Evolutionary conservation across 768 basidiomycete species (phyloP), one percentile per base, ranked within the genome.

Genomic region (Boletellus ananiceps): DNA sequence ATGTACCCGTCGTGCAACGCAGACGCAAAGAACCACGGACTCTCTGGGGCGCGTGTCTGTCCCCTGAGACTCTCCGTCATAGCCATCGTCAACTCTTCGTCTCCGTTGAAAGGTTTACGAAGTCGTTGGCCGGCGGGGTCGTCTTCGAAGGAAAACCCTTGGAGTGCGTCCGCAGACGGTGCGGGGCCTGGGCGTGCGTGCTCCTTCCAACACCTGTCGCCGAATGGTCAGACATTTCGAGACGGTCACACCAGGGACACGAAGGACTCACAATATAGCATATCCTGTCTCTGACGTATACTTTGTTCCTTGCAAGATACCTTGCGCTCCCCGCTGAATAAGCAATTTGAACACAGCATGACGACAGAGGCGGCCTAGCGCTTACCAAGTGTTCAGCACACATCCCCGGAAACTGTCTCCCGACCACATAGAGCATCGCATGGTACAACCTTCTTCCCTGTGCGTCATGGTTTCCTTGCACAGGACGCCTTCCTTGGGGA

Each of bases 381-480:
- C 45, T 16, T 6, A 52, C 51, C 18, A 48, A 2, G 16, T 52
- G 37, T 31, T 48, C 51, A 4, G 41, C 51, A 9, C 51, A 52
- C 51, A 44, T 44, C 21, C 41, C 51, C 8, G 46, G 51, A 40
- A 52, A 44, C 19, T 40, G 41, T 40, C 51, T 52, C 14, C 51
- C 51, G 12, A 52, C 46, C 4, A 35, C 42, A 27, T 52, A 40
- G 13, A 48, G 46, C 32, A 52, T 48, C 5, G 46, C 51, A 21
- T 48, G 51, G 37, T 44, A 48, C 33, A 52, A 18, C 15, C 27
- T 44, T 23, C 47, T 52, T 16, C 51, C 51, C 19, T 48, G 42
- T 1, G 14, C 42, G 29, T 52, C 51, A 19, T 40, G 34, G 16
- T 48, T 44, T 19, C 51, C 51, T 35, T 38, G 41, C 2, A 51